These are phyloP conservation scores for Ramaria sp. DNA, from an alignment of 768 basidiomycete genomes.

Conservation along the genomic window DNA sequence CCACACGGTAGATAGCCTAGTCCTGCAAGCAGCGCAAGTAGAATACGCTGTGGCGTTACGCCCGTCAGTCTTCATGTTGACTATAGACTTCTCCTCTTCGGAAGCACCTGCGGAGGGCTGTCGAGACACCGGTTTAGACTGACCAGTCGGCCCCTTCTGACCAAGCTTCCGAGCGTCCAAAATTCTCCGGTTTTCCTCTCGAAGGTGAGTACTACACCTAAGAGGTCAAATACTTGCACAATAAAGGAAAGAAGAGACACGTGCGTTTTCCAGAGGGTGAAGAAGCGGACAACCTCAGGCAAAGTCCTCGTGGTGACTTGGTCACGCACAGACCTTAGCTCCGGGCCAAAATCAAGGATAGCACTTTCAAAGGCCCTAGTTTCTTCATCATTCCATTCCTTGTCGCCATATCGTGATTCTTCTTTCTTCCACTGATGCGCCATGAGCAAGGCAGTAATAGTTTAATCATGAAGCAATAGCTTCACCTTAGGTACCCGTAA, in stretches of 20 bases:
- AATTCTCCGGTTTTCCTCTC: conserved; percentile 54
- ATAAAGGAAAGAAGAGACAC: conserved; percentile 7
- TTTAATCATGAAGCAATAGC: background rate
- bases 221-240: conserved; percentile 3
- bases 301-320: conserved; percentile 62
- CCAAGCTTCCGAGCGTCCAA: conserved; percentile 26
- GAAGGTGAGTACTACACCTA: conserved; percentile 44
- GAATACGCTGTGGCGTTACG: conserved; percentile 24
- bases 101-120: conserved; percentile 30
- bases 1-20: conserved; percentile 70
- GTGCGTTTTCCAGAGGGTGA: conserved; percentile 81
- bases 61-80: conserved; percentile 39
- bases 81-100: conserved; percentile 74
- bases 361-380: conserved; percentile 67
- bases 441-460: conserved; percentile 8
- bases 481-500: conserved; percentile 56
- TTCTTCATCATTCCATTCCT: conserved; percentile 62
- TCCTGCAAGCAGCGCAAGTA: conserved; percentile 77
- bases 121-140: conserved; percentile 28
- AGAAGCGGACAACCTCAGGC: conserved; percentile 74
- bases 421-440: conserved; percentile 58
- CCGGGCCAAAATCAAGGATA: conserved; percentile 61
- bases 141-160: conserved; percentile 19
- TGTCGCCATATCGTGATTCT: conserved; percentile 57
- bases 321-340: conserved; percentile 67